These are phyloP conservation scores for Trichoderma lentiforme DNA, from an alignment of 2,329 filamentous ascomycete species.

Conservation along the genomic window DNA sequence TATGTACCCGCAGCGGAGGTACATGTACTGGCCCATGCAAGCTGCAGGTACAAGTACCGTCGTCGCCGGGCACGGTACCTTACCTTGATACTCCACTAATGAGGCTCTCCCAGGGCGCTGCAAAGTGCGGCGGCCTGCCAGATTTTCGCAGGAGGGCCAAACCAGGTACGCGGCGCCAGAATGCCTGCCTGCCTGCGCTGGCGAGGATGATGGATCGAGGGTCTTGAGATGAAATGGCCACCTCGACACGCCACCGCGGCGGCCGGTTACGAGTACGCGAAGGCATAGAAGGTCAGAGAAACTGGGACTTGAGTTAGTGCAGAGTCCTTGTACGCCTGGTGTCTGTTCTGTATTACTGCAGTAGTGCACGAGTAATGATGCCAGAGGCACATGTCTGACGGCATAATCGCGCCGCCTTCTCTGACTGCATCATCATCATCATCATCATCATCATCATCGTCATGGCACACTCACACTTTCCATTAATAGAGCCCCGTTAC, in stretches of 20 bases:
- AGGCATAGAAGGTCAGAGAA: neutral
- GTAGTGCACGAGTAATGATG: neutral
- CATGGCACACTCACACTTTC: neutral
- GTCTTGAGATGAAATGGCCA: neutral
- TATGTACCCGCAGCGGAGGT: neutral
- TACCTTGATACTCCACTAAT: neutral
- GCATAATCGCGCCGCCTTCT: neutral
- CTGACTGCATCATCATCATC: neutral
- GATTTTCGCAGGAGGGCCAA: neutral
- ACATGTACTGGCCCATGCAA: neutral
- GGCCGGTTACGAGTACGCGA: neutral
- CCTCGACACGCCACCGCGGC: neutral
- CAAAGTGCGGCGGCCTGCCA: neutral
- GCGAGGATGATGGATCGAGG: neutral
- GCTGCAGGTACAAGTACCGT: neutral
- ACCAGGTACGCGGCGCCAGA: constrained; percentile 15
- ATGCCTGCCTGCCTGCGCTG: neutral
- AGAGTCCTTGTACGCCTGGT: neutral
- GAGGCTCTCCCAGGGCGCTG: neutral
- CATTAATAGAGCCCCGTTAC: neutral
- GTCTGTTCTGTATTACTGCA: neutral
- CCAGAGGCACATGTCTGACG: constrained; percentile 1
- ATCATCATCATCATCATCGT: neutral
- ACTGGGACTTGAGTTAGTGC: neutral
- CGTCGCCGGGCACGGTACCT: neutral